A percentile compares a stretch with the other conserved stretches of the same genome.
Conservation (phyloP, 2,329 filamentous ascomycete genomes). For the Diplodia mutila region DNA sequence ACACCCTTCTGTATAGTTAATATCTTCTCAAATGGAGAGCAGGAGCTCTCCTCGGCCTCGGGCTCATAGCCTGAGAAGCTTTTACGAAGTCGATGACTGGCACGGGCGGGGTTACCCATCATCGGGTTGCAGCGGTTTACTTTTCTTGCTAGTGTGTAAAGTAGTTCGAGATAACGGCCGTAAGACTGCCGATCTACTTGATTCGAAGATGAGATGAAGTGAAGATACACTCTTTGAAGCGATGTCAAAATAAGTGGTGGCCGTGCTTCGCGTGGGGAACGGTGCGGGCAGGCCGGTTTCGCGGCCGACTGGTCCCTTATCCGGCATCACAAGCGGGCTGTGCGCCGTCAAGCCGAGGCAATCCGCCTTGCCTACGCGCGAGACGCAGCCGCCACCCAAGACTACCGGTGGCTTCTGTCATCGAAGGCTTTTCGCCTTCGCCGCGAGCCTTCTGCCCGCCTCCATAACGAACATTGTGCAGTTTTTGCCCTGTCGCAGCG, state of each 20-base stretch:
- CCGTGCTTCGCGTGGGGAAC: conserved; percentile 6
- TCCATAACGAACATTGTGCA: not conserved
- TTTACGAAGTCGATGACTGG: conserved; percentile 25
- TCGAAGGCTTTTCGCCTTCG: conserved; percentile 12
- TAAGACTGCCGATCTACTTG: not conserved
- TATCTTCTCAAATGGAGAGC: conserved; percentile 8
- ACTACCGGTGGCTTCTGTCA: not conserved
- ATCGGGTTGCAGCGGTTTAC: conserved; percentile 14
- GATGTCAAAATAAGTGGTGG: conserved; percentile 9
- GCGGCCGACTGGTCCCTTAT: not conserved
- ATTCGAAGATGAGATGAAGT: not conserved
- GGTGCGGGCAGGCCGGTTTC: not conserved
- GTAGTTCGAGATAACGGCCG: not conserved
- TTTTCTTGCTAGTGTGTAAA: conserved; percentile 17
- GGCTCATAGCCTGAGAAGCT: conserved; percentile 2
- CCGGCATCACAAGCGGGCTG: conserved; percentile 17
- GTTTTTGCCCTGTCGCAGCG: not conserved
- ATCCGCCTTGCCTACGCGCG: conserved; percentile 15
- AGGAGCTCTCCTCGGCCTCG: conserved; percentile 6
- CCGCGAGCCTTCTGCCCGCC: not conserved
- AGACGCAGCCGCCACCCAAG: conserved; percentile 5
- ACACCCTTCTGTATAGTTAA: conserved; percentile 22
- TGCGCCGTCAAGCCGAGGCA: conserved; percentile 21
- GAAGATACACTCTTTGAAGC: not conserved
- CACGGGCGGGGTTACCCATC: conserved; percentile 21